Evolutionary conservation across 768 basidiomycete species (phyloP), one percentile per base, ranked within the genome.

Genomic region (Hygrocybe punicea): DNA sequence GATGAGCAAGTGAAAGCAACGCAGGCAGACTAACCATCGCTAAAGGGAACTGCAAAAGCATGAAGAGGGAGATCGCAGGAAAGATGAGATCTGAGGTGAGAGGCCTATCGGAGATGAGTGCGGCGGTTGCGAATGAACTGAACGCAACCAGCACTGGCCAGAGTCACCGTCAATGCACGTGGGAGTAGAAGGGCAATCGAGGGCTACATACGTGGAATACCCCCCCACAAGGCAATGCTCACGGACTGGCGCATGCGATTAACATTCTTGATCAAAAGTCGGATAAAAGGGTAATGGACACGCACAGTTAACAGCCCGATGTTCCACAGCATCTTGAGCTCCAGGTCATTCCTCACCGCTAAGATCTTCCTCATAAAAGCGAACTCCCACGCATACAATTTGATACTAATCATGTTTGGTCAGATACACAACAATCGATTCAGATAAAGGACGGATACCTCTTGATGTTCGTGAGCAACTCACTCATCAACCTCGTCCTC

Each of bases 321-420:
- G 68, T 85, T 90, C 56, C 78, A 80, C 36, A 98, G 78, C 83
- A 91, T 86, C 59, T 78, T 84, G 48, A 98, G 69, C 68, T 96
- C 94, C 61, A 85, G 76, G 56, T 91, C 82, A 66, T 95, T 93
- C 42, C 93, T 79, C 2, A 94, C 88, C 19, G 83, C 78, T n/a
- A 86, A 72, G 29, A 98, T 81, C 55, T 85, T 86, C 50, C 85
- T 79, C 25, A 91, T 80, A 66, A 98, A 98, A 3, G 91, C 87
- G 63, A 87, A 83, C 73, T 98, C 96, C 96, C 96, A 98, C 2
- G 90, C 91, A 70, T 96, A 96, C 4, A 94, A 73, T 67, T 94
- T 93, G 69, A 94, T 91, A 60, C 89, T 91, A 57, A 29, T 29
- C 10, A n/a, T 2, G 23, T 23, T n/a, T 4, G 4, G 40, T 62